Percentiles rank a stretch among this genome's conserved stretches.
Evolutionary conservation across 345 rosid species (phyloP).

Genomic region (Moricandia moricandioides): DNA sequence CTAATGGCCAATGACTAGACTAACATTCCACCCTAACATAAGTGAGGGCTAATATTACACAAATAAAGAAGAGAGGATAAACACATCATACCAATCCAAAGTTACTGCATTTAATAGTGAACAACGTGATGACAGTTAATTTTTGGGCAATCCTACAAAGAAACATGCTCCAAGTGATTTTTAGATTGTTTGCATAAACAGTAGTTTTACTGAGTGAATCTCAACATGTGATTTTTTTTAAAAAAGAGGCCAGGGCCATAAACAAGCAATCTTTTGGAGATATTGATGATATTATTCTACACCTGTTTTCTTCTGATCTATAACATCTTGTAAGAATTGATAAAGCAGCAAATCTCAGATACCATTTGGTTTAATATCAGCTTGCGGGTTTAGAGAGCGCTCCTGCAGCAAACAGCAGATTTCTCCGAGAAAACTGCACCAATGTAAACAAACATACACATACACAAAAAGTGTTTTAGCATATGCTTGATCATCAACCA

Average conservation of each 20-base stretch:
- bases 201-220: not conserved
- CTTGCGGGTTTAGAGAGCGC: constrained; percentile 52
- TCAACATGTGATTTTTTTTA: not conserved
- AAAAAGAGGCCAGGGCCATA: not conserved
- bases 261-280: constrained; percentile 1
- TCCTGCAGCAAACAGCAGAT: constrained; percentile 85
- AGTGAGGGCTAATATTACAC: too few species aligned
- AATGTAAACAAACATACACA: not conserved
- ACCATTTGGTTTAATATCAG: constrained; percentile 17
- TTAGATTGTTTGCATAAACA: not conserved
- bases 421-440: constrained; percentile 52
- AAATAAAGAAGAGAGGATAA: too few species aligned
- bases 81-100: too few species aligned
- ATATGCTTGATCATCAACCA: constrained; percentile 1
- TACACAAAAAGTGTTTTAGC: not conserved
- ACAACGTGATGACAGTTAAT: too few species aligned
- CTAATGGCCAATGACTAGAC: too few species aligned
- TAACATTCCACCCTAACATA: too few species aligned
- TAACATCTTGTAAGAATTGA: constrained; percentile 11
- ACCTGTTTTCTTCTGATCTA: constrained; percentile 18
- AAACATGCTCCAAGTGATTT: constrained; percentile 11
- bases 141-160: not conserved
- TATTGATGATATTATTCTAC: constrained; percentile 15
- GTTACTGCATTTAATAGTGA: too few species aligned
- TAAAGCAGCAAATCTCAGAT: not conserved